A percentile compares a stretch with the other conserved stretches of the same genome.
Evolutionary conservation across 352 stramenopile species (phyloP).

Genomic region (Phytophthora cryptogea): DNA sequence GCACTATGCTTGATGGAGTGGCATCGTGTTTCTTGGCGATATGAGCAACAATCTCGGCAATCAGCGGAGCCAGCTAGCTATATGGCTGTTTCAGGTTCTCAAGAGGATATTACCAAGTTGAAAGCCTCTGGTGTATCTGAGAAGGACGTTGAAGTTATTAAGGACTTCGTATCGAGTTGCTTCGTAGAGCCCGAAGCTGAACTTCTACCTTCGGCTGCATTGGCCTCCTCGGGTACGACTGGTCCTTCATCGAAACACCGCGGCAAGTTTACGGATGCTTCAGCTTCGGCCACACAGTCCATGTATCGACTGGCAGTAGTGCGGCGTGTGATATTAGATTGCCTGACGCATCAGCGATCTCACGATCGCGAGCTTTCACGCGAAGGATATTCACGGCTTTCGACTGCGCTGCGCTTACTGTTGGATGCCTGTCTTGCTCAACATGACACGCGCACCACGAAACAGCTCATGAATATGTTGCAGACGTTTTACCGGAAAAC

Average conservation of each 20-base stretch:
- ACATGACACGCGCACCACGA: constrained; percentile 68
- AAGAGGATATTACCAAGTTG: constrained; percentile 56
- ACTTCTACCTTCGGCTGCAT: constrained; percentile 30
- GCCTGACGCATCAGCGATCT: constrained; percentile 70
- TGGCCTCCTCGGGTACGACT: constrained; percentile 12
- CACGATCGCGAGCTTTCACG: constrained; percentile 59
- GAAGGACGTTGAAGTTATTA: constrained; percentile 84
- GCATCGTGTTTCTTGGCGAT: constrained; percentile 71
- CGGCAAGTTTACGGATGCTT: constrained; percentile 65
- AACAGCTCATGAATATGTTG: constrained; percentile 85
- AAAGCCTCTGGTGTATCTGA: constrained; percentile 62
- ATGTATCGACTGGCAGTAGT: constrained; percentile 81
- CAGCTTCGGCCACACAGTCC: constrained; percentile 35
- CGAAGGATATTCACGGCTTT: constrained; percentile 60
- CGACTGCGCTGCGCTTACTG: constrained; percentile 56
- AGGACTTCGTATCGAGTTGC: constrained; percentile 85
- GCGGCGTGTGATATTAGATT: constrained; percentile 64
- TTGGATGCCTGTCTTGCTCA: constrained; percentile 66
- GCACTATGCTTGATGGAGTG: constrained; percentile 80
- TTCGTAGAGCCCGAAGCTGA: constrained; percentile 70
- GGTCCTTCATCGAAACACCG: constrained; percentile 54
- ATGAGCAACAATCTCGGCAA: constrained; percentile 47
- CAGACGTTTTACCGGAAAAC: constrained; percentile 76
- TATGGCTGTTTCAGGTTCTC: constrained; percentile 36
- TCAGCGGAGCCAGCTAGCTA: constrained; percentile 54